These are phyloP conservation scores for Naganishia randhawae DNA, from an alignment of 768 basidiomycete species.

Conservation along the genomic window DNA sequence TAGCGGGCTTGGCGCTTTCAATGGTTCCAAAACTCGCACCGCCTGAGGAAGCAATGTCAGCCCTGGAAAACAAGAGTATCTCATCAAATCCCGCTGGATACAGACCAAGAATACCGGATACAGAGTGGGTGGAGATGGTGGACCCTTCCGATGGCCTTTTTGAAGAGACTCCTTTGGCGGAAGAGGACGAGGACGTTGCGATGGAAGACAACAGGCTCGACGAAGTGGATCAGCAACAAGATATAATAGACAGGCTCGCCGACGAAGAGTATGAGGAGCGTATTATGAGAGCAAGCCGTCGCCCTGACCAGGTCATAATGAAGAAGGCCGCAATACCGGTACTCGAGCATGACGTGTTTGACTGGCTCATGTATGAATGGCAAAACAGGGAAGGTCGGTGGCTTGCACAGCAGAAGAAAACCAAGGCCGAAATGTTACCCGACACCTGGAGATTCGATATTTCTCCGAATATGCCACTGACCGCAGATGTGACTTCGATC, in stretches of 20 bases:
- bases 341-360: slow-evolving; percentile 14
- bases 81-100: background rate
- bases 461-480: background rate
- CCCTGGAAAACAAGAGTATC: background rate
- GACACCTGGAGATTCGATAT: background rate
- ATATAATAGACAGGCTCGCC: background rate
- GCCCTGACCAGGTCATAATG: background rate
- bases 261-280: slow-evolving; percentile 16
- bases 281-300: background rate
- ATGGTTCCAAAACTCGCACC: background rate
- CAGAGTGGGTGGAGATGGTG: slow-evolving; percentile 5
- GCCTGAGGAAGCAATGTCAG: background rate
- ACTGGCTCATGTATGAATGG: slow-evolving; percentile 13
- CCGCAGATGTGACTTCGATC: too few species aligned
- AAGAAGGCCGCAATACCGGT: background rate
- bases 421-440: background rate
- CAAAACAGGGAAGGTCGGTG: background rate
- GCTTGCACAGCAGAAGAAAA: background rate
- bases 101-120: background rate
- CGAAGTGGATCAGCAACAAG: slow-evolving; percentile 6
- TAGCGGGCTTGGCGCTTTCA: background rate
- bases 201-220: background rate
- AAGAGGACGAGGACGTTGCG: background rate
- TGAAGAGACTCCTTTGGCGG: background rate
- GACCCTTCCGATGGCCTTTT: background rate